These are phyloP conservation scores for Rhododendron vialii DNA, from an alignment of 148 eudicot species.

Conservation along the genomic window DNA sequence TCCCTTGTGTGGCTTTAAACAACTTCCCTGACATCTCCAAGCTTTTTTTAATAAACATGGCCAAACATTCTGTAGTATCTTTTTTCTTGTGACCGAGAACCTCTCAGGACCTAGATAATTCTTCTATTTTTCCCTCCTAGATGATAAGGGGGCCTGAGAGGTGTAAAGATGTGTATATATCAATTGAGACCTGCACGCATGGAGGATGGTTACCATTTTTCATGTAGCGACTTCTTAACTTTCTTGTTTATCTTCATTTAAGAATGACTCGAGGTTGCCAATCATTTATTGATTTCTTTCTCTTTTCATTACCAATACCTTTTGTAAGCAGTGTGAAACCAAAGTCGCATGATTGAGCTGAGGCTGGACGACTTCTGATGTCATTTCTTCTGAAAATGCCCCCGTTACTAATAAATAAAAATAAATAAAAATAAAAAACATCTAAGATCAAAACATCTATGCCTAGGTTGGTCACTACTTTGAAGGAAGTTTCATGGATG, in stretches of 20 bases:
- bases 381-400: no score
- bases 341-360: no score
- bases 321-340: no score
- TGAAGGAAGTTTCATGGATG: background rate
- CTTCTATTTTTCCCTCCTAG: background rate
- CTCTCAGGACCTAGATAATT: background rate
- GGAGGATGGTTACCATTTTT: background rate
- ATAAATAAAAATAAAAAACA: no score
- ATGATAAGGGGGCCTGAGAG: background rate
- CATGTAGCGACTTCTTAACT: background rate
- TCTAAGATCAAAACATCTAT: no score
- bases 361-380: no score
- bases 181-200: conserved; percentile 1
- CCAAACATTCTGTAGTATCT: background rate
- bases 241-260: background rate
- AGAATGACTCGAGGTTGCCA: background rate
- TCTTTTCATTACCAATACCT: background rate
- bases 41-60: background rate
- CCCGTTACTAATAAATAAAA: no score
- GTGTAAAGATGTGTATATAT: background rate
- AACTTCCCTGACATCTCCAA: background rate
- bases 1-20: background rate
- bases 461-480: background rate
- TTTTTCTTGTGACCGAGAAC: background rate
- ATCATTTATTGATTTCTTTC: background rate